phyloP scores from a whole-genome alignment of 345 rosid species.

The Excoecaria cochinchinensis region DNA sequence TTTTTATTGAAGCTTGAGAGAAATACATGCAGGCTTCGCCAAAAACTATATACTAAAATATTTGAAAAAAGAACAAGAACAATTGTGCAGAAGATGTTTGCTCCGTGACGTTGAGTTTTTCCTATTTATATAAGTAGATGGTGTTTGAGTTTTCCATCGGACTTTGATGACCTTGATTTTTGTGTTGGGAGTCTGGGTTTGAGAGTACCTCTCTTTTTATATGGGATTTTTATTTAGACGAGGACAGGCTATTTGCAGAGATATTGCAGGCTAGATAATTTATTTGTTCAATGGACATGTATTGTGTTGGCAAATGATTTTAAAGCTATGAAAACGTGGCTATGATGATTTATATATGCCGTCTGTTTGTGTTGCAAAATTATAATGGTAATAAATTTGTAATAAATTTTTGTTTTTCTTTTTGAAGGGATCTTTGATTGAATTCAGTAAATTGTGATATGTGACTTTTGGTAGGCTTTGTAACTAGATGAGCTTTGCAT shows the following conservation, averaged over 20 bases:
- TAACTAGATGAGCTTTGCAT: too few species aligned
- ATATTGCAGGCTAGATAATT: constrained; percentile 9
- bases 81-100: constrained; percentile 38
- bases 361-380: too few species aligned
- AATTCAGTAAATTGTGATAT: too few species aligned
- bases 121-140: constrained; percentile 21
- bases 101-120: constrained; percentile 27
- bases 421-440: too few species aligned
- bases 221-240: constrained; percentile 1
- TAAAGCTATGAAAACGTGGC: neutral
- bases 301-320: neutral
- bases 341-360: too few species aligned
- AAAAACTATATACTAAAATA: constrained; percentile 26
- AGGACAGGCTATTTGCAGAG: neutral
- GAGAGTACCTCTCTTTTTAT: neutral
- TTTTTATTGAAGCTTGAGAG: constrained; percentile 46
- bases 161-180: constrained; percentile 1
- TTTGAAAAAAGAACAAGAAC: constrained; percentile 22
- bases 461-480: too few species aligned
- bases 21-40: constrained; percentile 40
- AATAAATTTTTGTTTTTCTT: too few species aligned
- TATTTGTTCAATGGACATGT: constrained; percentile 1
- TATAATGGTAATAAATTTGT: too few species aligned
- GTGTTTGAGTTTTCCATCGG: constrained; percentile 13
- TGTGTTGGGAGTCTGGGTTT: constrained; percentile 14